Evolutionary conservation across 306 rosid genomes (phyloP).

Genomic region (Bauhinia variegata): DNA sequence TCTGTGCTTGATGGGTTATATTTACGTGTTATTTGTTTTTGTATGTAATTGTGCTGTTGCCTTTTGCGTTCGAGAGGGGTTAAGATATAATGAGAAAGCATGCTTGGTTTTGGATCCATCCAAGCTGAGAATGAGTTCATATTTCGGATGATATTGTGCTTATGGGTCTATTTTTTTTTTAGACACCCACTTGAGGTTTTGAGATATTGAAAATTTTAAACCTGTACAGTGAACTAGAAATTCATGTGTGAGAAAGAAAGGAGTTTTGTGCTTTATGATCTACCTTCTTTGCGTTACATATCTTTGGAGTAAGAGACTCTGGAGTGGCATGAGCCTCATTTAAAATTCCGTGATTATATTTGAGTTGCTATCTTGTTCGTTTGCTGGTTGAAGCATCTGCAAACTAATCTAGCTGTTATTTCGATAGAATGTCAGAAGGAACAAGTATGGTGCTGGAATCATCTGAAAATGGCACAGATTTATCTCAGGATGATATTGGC

Average conservation of each 20-base stretch:
- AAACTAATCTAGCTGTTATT: slow-evolving; percentile 14
- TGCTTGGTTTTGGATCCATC: slow-evolving; percentile 32
- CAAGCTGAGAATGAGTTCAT: slow-evolving; percentile 25
- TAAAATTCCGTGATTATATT: slow-evolving; percentile 13
- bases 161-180: slow-evolving; percentile 18
- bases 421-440: slow-evolving; percentile 62
- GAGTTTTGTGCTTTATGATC: background rate
- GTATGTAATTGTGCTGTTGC: background rate
- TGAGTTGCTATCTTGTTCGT: slow-evolving; percentile 5
- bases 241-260: background rate
- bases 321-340: slow-evolving; percentile 2
- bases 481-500: slow-evolving; percentile 75
- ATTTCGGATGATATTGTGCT: slow-evolving; percentile 1
- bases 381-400: slow-evolving; percentile 31
- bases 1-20: background rate
- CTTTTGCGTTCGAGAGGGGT: slow-evolving; percentile 19
- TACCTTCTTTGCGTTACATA: slow-evolving; percentile 8
- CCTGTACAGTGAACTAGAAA: slow-evolving; percentile 30
- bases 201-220: slow-evolving; percentile 14
- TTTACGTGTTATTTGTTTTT: background rate
- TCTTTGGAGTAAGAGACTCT: slow-evolving; percentile 15
- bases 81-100: slow-evolving; percentile 17
- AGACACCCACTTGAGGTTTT: slow-evolving; percentile 32
- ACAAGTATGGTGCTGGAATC: slow-evolving; percentile 66
- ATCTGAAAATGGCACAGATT: slow-evolving; percentile 75